phyloP scores from a whole-genome alignment of 805 yeast species.

The Vanderwaltozyma yarrowii region DNA sequence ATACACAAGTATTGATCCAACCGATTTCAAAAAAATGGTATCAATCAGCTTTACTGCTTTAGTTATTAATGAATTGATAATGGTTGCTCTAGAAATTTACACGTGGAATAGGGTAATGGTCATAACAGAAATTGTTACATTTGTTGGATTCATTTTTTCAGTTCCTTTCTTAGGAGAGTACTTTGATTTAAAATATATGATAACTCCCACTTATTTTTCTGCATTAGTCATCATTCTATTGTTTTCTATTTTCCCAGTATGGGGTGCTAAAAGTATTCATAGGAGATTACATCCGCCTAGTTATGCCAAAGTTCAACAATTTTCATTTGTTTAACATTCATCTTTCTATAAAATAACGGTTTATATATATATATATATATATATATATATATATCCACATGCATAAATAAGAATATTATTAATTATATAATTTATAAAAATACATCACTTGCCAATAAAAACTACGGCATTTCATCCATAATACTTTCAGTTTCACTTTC shows the following conservation, averaged over 20 bases:
- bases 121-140: slow-evolving; percentile 59
- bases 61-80: slow-evolving; percentile 73
- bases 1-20: slow-evolving; percentile 51
- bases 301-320: slow-evolving; percentile 90
- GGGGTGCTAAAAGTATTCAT: slow-evolving; percentile 70
- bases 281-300: slow-evolving; percentile 83
- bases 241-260: slow-evolving; percentile 76
- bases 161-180: slow-evolving; percentile 84
- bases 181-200: slow-evolving; percentile 59
- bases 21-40: slow-evolving; percentile 64
- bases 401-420: background rate
- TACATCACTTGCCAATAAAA: no score
- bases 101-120: slow-evolving; percentile 85
- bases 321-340: slow-evolving; percentile 29
- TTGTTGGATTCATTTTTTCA: slow-evolving; percentile 55
- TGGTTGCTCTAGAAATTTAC: slow-evolving; percentile 88
- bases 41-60: slow-evolving; percentile 73
- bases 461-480: no score
- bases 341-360: background rate
- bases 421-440: no score
- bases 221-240: slow-evolving; percentile 53
- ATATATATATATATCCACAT: slow-evolving; percentile 1
- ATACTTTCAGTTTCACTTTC: slow-evolving; percentile 12
- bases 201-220: slow-evolving; percentile 54
- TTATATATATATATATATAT: background rate